These are phyloP conservation scores for Benincasa hispida DNA, from an alignment of 306 rosid genomes.

Conservation along the genomic window DNA sequence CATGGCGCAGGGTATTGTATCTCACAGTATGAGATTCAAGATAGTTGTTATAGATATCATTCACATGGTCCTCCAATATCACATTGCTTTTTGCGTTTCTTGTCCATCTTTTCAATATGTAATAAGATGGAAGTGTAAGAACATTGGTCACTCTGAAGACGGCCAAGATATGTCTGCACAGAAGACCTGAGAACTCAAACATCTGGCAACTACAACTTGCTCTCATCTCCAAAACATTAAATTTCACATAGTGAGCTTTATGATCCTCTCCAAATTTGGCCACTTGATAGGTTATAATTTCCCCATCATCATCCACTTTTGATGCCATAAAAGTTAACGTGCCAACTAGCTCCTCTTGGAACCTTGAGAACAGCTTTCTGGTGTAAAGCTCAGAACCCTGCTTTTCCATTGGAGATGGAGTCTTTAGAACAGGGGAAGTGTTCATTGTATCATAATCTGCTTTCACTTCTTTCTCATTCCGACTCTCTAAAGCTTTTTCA, in stretches of 20 bases:
- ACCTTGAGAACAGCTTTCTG: slow-evolving; percentile 68
- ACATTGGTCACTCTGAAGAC: slow-evolving; percentile 97
- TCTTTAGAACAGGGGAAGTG: slow-evolving; percentile 55
- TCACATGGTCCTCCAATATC: slow-evolving; percentile 62
- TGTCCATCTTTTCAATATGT: slow-evolving; percentile 95
- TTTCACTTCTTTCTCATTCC: slow-evolving; percentile 95
- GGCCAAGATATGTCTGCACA: slow-evolving; percentile 91
- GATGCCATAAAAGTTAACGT: slow-evolving; percentile 86
- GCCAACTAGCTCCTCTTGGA: slow-evolving; percentile 95
- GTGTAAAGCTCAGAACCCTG: slow-evolving; percentile 92
- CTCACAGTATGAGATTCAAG: slow-evolving; percentile 97
- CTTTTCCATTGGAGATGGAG: slow-evolving; percentile 99
- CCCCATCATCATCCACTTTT: slow-evolving; percentile 78
- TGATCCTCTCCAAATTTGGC: slow-evolving; percentile 95
- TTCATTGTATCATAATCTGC: slow-evolving; percentile 96
- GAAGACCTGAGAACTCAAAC: slow-evolving; percentile 99
- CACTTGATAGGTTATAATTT: slow-evolving; percentile 66
- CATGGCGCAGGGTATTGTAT: slow-evolving; percentile 72
- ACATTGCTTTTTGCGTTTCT: slow-evolving; percentile 95
- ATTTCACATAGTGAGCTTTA: slow-evolving; percentile 54
- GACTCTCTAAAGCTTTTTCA: slow-evolving; percentile 96
- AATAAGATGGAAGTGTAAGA: slow-evolving; percentile 91
- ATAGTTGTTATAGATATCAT: slow-evolving; percentile 62
- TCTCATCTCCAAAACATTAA: slow-evolving; percentile 88
- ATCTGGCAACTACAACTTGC: slow-evolving; percentile 91